Evolutionary conservation across 768 basidiomycete genomes (phyloP).

Genomic region (Amanita exitialis): DNA sequence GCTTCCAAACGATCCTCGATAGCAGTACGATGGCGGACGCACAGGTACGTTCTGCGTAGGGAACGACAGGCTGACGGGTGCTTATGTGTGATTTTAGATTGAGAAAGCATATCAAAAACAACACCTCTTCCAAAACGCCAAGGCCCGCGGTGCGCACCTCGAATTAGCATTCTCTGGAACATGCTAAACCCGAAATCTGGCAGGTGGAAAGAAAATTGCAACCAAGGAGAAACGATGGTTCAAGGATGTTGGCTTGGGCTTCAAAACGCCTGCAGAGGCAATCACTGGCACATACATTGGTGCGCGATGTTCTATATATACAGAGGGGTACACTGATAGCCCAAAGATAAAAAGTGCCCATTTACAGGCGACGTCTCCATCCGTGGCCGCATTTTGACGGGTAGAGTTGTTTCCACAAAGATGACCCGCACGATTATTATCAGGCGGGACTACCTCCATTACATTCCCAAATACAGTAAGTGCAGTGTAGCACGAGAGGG

Average conservation of each 20-base stretch:
- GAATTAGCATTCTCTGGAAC: slow-evolving; percentile 20
- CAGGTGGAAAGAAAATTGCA: slow-evolving; percentile 83
- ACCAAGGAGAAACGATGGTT: slow-evolving; percentile 98
- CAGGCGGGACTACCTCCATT: slow-evolving; percentile 90
- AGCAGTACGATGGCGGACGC: slow-evolving; percentile 47
- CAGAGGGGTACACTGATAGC: background rate
- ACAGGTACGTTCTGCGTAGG: slow-evolving; percentile 30
- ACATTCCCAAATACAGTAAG: slow-evolving; percentile 97
- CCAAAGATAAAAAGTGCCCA: slow-evolving; percentile 96
- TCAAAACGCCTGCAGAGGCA: slow-evolving; percentile 93
- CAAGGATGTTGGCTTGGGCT: slow-evolving; percentile 96
- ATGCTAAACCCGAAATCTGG: slow-evolving; percentile 8
- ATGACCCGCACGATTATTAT: slow-evolving; percentile 99
- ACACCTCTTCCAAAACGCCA: slow-evolving; percentile 95
- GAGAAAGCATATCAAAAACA: slow-evolving; percentile 99
- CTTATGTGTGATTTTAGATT: slow-evolving; percentile 38
- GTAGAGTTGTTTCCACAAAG: slow-evolving; percentile 97
- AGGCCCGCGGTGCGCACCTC: slow-evolving; percentile 63
- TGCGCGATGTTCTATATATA: slow-evolving; percentile 28
- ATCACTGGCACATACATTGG: slow-evolving; percentile 95
- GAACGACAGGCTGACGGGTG: background rate
- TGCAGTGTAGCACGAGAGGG: slow-evolving; percentile 10
- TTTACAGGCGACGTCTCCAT: slow-evolving; percentile 97
- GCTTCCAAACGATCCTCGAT: slow-evolving; percentile 30
- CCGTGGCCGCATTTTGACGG: slow-evolving; percentile 96